Percentiles rank a stretch among this genome's conserved stretches.
phyloP scores from a whole-genome alignment of 768 basidiomycete genomes.

The Agaricus blazei region DNA sequence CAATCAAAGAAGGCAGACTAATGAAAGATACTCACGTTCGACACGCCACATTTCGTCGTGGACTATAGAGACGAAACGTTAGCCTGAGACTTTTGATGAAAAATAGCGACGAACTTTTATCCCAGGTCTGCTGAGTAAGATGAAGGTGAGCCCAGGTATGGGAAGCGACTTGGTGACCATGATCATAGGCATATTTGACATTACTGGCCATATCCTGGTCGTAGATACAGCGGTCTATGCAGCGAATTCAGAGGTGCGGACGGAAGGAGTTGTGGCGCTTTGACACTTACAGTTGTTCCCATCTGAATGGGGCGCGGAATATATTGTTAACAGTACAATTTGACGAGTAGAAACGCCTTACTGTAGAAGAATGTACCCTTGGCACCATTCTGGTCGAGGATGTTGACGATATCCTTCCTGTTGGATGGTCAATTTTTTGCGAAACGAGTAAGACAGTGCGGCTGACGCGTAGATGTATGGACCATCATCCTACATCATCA shows the following conservation, averaged over 20 bases:
- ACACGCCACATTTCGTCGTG: constrained; percentile 30
- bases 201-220: constrained; percentile 16
- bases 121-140: constrained; percentile 24
- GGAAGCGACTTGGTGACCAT: constrained; percentile 39
- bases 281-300: constrained; percentile 30
- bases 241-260: not conserved
- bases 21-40: constrained; percentile 22
- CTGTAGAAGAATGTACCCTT: constrained; percentile 41
- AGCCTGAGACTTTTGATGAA: not conserved
- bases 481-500: constrained; percentile 25
- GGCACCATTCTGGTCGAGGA: constrained; percentile 26
- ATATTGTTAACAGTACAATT: not conserved
- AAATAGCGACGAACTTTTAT: constrained; percentile 22
- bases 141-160: constrained; percentile 41
- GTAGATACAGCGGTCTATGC: constrained; percentile 34
- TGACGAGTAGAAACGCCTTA: constrained; percentile 11
- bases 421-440: not conserved
- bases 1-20: not conserved
- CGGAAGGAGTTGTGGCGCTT: not conserved
- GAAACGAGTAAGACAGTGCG: not conserved
- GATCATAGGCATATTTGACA: constrained; percentile 30
- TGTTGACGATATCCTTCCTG: constrained; percentile 26
- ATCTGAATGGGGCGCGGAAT: constrained; percentile 16
- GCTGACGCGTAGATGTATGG: constrained; percentile 25
- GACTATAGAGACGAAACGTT: constrained; percentile 15